Conservation (phyloP, 2,329 filamentous ascomycete species). For the Periconia macrospinosa region DNA sequence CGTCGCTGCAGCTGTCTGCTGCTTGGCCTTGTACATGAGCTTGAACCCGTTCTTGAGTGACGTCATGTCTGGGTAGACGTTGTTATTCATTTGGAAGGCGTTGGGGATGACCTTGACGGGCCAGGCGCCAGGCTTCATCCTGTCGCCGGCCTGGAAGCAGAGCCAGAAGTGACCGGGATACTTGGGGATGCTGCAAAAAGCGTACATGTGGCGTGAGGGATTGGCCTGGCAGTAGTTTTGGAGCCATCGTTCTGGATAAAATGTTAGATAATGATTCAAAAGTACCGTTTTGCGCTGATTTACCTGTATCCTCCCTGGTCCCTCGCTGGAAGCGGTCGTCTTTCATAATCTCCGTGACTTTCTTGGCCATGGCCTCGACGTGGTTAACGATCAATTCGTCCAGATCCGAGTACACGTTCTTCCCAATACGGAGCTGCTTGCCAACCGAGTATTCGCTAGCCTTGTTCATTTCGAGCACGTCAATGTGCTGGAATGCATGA, state of each 20-base stretch:
- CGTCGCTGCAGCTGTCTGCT: slow-evolving; percentile 2
- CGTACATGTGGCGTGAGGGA: slow-evolving; percentile 88
- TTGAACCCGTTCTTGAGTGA: slow-evolving; percentile 98
- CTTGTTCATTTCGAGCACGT: slow-evolving; percentile 95
- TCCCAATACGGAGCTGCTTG: slow-evolving; percentile 80
- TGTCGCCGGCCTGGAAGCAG: slow-evolving; percentile 89
- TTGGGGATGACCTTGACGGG: slow-evolving; percentile 89
- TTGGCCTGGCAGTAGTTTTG: slow-evolving; percentile 96
- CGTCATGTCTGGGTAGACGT: slow-evolving; percentile 90
- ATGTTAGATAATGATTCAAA: slow-evolving; percentile 12
- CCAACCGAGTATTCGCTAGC: slow-evolving; percentile 96
- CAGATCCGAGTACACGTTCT: slow-evolving; percentile 91
- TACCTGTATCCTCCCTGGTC: slow-evolving; percentile 81
- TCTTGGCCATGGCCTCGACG: slow-evolving; percentile 95
- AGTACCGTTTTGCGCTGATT: slow-evolving; percentile 40
- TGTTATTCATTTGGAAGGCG: slow-evolving; percentile 87
- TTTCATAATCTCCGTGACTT: slow-evolving; percentile 93
- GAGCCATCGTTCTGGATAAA: slow-evolving; percentile 79
- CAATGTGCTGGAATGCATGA: slow-evolving; percentile 95
- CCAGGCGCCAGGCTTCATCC: slow-evolving; percentile 74
- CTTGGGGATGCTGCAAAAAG: slow-evolving; percentile 91
- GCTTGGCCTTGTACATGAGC: slow-evolving; percentile 63
- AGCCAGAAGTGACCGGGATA: slow-evolving; percentile 94
- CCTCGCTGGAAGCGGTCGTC: slow-evolving; percentile 92
- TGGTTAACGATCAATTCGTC: slow-evolving; percentile 97